A percentile compares a stretch with the other conserved stretches of the same genome.
These are phyloP conservation scores for Cladosporium cucumerinum DNA, from an alignment of 2,329 filamentous ascomycete species.

Conservation along the genomic window DNA sequence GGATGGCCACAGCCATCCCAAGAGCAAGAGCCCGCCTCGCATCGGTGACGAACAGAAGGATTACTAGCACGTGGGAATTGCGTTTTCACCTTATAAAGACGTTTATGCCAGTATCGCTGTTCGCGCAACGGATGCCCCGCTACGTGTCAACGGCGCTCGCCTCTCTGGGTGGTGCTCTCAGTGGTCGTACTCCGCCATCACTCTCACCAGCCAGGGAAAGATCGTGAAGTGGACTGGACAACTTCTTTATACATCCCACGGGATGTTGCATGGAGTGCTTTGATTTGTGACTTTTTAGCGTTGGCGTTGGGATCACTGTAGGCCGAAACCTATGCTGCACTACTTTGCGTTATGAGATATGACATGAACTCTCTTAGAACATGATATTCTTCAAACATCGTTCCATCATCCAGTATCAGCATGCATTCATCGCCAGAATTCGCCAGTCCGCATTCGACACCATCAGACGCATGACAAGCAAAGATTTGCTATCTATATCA, in stretches of 20 bases:
- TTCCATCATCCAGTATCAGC: too few species aligned
- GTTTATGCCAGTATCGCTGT: background rate
- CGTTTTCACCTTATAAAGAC: background rate
- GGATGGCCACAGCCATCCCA: constrained; percentile 17
- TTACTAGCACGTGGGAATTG: background rate
- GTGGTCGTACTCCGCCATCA: background rate
- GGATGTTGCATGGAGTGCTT: background rate
- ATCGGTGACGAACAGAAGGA: constrained; percentile 30
- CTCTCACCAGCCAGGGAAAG: background rate
- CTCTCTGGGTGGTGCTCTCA: background rate
- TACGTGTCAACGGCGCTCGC: background rate
- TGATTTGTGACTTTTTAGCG: background rate
- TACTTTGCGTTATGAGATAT: background rate
- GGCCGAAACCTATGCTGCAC: background rate
- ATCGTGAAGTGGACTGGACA: background rate
- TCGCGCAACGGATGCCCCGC: background rate
- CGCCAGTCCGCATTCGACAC: too few species aligned
- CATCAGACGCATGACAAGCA: too few species aligned
- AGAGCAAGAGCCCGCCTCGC: constrained; percentile 28
- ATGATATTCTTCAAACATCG: background rate
- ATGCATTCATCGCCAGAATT: too few species aligned
- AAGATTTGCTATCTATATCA: too few species aligned
- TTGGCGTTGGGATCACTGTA: background rate
- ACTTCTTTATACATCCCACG: too few species aligned
- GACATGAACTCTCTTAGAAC: background rate